Evolutionary conservation across 2,329 filamentous ascomycete genomes (phyloP).

Genomic region (Monosporascus sp.): DNA sequence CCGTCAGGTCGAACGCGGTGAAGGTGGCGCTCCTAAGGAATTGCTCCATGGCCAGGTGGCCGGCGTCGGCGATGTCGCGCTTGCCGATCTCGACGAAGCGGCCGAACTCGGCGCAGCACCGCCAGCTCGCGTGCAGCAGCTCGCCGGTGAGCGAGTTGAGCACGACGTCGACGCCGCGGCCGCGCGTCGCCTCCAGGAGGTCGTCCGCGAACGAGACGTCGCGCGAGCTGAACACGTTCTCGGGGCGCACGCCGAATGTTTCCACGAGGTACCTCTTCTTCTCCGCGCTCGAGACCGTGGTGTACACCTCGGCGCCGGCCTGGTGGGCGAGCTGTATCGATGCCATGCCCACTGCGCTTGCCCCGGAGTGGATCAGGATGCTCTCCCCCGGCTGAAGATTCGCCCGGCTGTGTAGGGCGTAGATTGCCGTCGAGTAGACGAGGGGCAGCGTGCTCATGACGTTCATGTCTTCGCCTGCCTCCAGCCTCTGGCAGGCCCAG

Average conservation of each 20-base stretch:
- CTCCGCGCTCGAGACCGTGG: not conserved
- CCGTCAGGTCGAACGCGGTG: constrained; percentile 31
- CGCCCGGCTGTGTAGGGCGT: not conserved
- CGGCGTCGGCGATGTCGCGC: constrained; percentile 28
- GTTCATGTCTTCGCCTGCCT: not conserved
- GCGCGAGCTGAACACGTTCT: constrained; percentile 29
- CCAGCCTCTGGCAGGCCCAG: constrained; percentile 5
- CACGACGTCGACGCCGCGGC: constrained; percentile 10
- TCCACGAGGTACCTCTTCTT: constrained; percentile 15
- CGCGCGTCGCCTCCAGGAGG: constrained; percentile 13
- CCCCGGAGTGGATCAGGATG: not conserved
- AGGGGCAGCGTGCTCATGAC: not conserved
- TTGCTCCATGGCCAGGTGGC: constrained; percentile 29
- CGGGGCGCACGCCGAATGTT: constrained; percentile 17
- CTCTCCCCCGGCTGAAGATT: not conserved
- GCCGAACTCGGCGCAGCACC: constrained; percentile 31
- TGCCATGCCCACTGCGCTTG: not conserved
- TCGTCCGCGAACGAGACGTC: constrained; percentile 23
- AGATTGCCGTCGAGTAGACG: not conserved
- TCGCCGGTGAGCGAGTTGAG: constrained; percentile 9
- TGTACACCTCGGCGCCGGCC: not conserved
- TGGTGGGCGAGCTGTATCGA: not conserved
- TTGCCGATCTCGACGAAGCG: constrained; percentile 36
- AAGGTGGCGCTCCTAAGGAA: constrained; percentile 37
- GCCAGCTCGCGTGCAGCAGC: constrained; percentile 19